Evolutionary conservation across 1,284 basidiomycete genomes (phyloP).

Genomic region (Schizophyllum amplum): DNA sequence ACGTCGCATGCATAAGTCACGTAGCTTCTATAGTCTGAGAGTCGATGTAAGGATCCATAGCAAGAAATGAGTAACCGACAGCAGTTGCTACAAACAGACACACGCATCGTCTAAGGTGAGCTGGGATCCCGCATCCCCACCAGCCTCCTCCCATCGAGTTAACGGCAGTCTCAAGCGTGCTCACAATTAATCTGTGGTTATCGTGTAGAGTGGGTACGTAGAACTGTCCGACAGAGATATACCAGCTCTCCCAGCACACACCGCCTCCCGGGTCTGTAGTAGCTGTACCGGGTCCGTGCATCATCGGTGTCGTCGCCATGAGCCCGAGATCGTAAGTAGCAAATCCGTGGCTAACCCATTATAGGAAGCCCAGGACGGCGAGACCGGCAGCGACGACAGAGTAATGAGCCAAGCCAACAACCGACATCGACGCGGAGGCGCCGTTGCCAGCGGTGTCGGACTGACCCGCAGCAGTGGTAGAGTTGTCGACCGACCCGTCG

Average conservation of each 20-base stretch:
- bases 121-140: no score
- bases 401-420: not conserved
- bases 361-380: not conserved
- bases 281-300: not conserved
- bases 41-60: no score
- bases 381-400: not conserved
- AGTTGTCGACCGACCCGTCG: not conserved
- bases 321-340: no score
- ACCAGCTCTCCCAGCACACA: not conserved
- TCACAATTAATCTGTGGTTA: not conserved
- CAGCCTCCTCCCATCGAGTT: no score
- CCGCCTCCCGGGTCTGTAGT: not conserved
- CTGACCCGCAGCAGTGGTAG: not conserved
- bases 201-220: not conserved
- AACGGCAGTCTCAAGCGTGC: not conserved
- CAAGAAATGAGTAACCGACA: no score
- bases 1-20: no score
- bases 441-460: not conserved
- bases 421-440: not conserved
- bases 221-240: not conserved
- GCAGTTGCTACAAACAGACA: no score
- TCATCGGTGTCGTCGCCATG: not conserved
- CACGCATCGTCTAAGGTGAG: no score
- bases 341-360: no score
- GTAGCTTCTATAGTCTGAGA: no score